Percentiles rank a stretch among this genome's conserved stretches.
These are phyloP conservation scores for Arthroderma uncinatum DNA, from an alignment of 2,329 filamentous ascomycete species.

Conservation along the genomic window DNA sequence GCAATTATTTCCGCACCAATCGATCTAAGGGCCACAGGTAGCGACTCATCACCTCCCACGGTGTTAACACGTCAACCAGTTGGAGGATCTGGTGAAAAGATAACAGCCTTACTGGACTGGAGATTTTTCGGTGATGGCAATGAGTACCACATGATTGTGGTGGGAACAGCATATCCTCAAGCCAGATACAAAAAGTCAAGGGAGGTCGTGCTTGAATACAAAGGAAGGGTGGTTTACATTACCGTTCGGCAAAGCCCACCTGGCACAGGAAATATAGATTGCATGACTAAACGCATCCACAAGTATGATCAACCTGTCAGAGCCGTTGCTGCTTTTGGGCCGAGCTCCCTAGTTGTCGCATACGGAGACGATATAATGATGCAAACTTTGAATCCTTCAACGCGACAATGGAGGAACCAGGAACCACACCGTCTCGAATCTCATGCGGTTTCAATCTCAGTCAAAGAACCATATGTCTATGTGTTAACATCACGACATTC, in stretches of 20 bases:
- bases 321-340: conserved; percentile 44
- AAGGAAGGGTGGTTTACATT: conserved; percentile 32
- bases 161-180: conserved; percentile 28
- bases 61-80: conserved; percentile 20
- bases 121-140: conserved; percentile 26
- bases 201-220: not conserved
- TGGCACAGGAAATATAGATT: conserved; percentile 23
- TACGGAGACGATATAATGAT: conserved; percentile 36
- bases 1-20: conserved; percentile 2
- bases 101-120: conserved; percentile 35
- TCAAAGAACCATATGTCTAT: conserved; percentile 38
- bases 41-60: not conserved
- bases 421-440: conserved; percentile 37
- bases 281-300: conserved; percentile 29
- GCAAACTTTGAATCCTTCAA: conserved; percentile 33
- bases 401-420: conserved; percentile 32
- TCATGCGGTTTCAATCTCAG: conserved; percentile 40
- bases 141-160: conserved; percentile 31
- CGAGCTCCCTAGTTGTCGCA: conserved; percentile 36
- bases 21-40: not conserved
- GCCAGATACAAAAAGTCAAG: not conserved
- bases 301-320: conserved; percentile 34
- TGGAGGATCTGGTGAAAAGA: conserved; percentile 30
- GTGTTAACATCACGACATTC: conserved; percentile 47
- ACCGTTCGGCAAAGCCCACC: conserved; percentile 23